Base-by-base conservation (phyloP, 1,284 basidiomycete species). In the Gymnopus androsaceus region DNA sequence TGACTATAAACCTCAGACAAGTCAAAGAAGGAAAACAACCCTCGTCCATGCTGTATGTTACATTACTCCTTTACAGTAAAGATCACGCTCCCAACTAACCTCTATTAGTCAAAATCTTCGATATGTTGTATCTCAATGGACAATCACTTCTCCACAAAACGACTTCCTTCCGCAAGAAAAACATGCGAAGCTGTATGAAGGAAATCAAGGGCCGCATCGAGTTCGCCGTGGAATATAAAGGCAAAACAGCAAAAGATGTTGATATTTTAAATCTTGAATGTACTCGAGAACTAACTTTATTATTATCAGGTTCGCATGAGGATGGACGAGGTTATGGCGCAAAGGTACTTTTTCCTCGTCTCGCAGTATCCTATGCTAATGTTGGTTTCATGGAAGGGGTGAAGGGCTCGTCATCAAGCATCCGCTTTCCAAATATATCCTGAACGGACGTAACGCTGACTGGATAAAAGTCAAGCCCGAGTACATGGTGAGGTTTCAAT, bases 381-480 rank as follows among this genome's bases (percentile, higher is more conserved):
- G n/a, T n/a, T n/a, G n/a, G n/a, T n/a, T n/a, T n/a, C n/a, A n/a
- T 25, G 72, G 79, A 21, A 85, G 91, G 56, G 95, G 95, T 4
- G 95, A 97, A 72, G 95, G 95, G 0, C 75, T 98, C 11, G 90
- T 98, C 4, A 80, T 98, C 58, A 98, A 98, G 71, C 88, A 92
- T 63, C 87, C 88, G 0, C 75, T 83, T 45, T 84, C 88, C 0
- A 80, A 85, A 57, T 98, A 98, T 69, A 77, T 84, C 12, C 74
- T 95, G 45, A 94, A 94, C 64, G 92, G 90, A 1, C 80, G 95
- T 52, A 92, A 90, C 63, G 82, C 85, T 65, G 89, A 93, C 64
- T 98, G 95, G 94, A 84, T 95, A 65, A 98, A 98, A 72, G 83
- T 95, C 34, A 98, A 97, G 69, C 95, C 95, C 5, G 95, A 97